A percentile compares a stretch with the other conserved stretches of the same genome.
Conservation (phyloP, 306 rosid genomes). For the Cicer cuneatum region DNA sequence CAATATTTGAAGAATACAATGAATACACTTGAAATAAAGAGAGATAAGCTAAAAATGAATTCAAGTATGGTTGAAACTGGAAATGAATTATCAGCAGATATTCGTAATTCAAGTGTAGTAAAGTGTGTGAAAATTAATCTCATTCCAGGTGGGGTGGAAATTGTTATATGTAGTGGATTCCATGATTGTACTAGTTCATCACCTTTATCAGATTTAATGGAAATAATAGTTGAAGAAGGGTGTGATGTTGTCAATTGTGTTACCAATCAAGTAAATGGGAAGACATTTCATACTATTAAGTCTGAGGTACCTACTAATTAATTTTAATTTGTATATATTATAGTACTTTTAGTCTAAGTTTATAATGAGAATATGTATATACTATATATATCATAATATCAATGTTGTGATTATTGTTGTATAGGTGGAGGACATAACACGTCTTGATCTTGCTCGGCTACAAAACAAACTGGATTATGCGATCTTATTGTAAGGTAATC, state of each 20-base stretch:
- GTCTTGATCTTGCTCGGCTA: constrained; percentile 41
- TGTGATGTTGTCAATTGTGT: constrained; percentile 47
- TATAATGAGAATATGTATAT: neutral
- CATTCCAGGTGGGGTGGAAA: constrained; percentile 41
- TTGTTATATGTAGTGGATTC: constrained; percentile 31
- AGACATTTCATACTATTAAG: constrained; percentile 40
- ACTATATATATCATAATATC: too few species aligned
- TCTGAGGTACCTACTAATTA: constrained; percentile 31
- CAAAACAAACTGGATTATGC: constrained; percentile 45
- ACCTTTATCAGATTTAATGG: constrained; percentile 38
- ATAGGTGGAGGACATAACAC: constrained; percentile 45
- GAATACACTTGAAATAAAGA: constrained; percentile 37
- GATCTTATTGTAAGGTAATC: constrained; percentile 28
- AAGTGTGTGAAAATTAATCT: constrained; percentile 37
- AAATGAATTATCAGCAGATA: constrained; percentile 24
- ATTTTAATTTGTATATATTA: neutral
- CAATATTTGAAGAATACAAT: constrained; percentile 40
- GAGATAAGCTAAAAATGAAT: constrained; percentile 41
- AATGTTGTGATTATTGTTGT: constrained; percentile 2
- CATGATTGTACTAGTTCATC: neutral
- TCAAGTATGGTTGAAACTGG: constrained; percentile 5
- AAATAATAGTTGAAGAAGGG: constrained; percentile 47
- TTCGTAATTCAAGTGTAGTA: neutral
- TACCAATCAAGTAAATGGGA: constrained; percentile 43
- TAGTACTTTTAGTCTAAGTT: neutral